Evolutionary conservation across 257 asterid species (phyloP).

Genomic region (Solanum medicagineum): DNA sequence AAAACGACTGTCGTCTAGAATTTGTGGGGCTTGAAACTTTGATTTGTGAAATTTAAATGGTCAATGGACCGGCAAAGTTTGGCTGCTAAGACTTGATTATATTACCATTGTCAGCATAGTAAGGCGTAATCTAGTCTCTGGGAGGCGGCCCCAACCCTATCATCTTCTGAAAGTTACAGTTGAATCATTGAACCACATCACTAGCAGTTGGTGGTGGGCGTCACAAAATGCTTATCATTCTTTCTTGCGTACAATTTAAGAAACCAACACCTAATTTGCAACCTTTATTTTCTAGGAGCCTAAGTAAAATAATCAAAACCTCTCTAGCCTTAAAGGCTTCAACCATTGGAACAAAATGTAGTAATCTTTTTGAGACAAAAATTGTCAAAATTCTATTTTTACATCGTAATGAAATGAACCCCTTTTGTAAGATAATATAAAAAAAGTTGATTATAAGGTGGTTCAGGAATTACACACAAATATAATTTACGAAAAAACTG

Average conservation of each 20-base stretch:
- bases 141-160: background rate
- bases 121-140: background rate
- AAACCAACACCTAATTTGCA: background rate
- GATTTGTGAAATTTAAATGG: background rate
- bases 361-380: background rate
- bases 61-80: background rate
- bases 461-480: background rate
- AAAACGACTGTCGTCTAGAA: background rate
- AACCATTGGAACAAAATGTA: background rate
- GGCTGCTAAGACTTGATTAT: background rate
- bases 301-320: background rate
- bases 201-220: background rate
- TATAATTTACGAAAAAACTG: too few species aligned
- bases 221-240: background rate
- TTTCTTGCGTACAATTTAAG: background rate
- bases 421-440: background rate
- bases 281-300: background rate
- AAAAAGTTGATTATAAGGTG: background rate
- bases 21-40: background rate
- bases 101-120: background rate
- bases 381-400: background rate
- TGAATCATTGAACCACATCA: background rate
- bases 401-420: background rate
- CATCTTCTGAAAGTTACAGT: background rate
- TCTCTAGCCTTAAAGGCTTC: background rate